Conservation (phyloP, 345 rosid species). For the Citrus maxima region DNA sequence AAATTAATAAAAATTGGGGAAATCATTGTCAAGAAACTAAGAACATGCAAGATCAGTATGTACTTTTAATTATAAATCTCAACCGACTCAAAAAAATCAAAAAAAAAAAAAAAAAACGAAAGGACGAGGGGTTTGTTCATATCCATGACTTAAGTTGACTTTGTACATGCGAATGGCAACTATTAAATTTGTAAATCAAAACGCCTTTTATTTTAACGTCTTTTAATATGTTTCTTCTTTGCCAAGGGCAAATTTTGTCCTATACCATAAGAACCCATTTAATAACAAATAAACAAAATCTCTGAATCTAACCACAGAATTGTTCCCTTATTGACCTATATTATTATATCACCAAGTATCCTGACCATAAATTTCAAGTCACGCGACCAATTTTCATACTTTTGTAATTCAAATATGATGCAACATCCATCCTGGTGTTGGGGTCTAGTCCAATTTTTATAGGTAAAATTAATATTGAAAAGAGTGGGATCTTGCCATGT, state of each 20-base stretch:
- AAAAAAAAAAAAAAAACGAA: not conserved
- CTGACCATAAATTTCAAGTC: not conserved
- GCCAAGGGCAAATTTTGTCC: not conserved
- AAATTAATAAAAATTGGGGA: not conserved
- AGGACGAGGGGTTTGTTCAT: not conserved
- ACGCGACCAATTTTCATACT: not conserved
- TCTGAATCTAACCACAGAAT: not conserved
- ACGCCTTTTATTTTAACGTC: not conserved
- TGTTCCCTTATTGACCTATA: not conserved
- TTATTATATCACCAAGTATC: not conserved
- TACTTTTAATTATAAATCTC: not conserved
- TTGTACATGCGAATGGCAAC: slow-evolving; percentile 17
- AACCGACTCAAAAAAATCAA: not conserved
- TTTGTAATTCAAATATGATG: not conserved
- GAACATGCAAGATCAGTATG: not conserved
- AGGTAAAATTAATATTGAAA: slow-evolving; percentile 28
- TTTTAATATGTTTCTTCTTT: not conserved
- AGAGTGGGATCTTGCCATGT: slow-evolving; percentile 28
- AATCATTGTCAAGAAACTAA: not conserved
- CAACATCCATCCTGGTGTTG: slow-evolving; percentile 38
- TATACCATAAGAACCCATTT: not conserved
- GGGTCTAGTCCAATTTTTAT: slow-evolving; percentile 21
- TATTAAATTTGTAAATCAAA: slow-evolving; percentile 2
- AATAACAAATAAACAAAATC: not conserved
- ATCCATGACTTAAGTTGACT: slow-evolving; percentile 32